Evolutionary conservation across 495 filamentous ascomycete species (phyloP).

Genomic region (Friedmanniomyces endolithicus): DNA sequence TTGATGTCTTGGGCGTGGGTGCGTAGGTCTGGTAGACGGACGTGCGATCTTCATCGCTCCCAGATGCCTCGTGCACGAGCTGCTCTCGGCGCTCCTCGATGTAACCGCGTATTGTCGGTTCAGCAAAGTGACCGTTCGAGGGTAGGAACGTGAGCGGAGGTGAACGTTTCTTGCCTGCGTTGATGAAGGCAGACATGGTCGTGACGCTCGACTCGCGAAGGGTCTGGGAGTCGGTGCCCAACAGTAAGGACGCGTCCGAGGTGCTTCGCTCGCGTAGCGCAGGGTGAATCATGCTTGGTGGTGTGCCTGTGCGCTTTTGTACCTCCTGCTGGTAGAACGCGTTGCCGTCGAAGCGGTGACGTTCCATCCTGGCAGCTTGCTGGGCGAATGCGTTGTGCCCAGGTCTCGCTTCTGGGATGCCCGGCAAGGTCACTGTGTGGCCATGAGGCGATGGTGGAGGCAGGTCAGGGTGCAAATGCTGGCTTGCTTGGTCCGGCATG

Average conservation of each 20-base stretch:
- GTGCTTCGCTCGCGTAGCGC: background rate
- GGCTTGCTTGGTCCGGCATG: background rate
- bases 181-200: slow-evolving; percentile 21
- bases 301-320: slow-evolving; percentile 8
- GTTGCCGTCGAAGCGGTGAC: slow-evolving; percentile 17
- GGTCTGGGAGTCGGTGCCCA: background rate
- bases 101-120: slow-evolving; percentile 19
- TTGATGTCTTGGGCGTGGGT: slow-evolving; percentile 8
- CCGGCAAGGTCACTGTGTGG: background rate
- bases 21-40: slow-evolving; percentile 12
- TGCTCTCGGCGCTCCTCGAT: slow-evolving; percentile 24
- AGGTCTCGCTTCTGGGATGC: slow-evolving; percentile 8
- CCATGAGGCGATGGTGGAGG: background rate
- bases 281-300: slow-evolving; percentile 7
- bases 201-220: slow-evolving; percentile 12
- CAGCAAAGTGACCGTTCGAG: background rate
- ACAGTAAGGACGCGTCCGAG: background rate
- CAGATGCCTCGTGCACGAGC: slow-evolving; percentile 21
- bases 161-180: slow-evolving; percentile 9
- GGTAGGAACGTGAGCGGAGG: slow-evolving; percentile 16
- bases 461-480: background rate
- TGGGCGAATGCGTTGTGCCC: slow-evolving; percentile 21
- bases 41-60: slow-evolving; percentile 3
- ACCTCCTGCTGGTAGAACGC: slow-evolving; percentile 22
- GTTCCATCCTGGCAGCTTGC: slow-evolving; percentile 10